Base-by-base conservation (phyloP, 225 moss, liverwort and hornwort species). In the Physcomitrium patens region DNA sequence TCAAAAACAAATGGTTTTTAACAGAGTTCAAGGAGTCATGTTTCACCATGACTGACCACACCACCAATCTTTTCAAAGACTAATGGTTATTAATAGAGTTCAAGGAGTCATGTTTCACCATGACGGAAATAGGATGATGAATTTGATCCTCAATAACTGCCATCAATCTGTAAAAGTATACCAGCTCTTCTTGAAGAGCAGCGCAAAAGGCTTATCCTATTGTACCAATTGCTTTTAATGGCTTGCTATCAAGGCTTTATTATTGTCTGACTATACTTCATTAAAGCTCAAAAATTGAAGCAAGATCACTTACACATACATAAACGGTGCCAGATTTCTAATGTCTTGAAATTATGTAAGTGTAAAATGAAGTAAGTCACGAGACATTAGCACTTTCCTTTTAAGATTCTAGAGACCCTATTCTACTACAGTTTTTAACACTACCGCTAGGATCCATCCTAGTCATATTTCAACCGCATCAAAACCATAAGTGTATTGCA, bases 151-250 rank as follows among this genome's bases (percentile, higher is more conserved):
- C 99, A 53, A 99, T 84, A 24, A 99, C 99, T 63, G 99, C 99
- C 95, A 99, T 99, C 82, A 99, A 75, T 46, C 99, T 91, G 57
- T 99, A 99, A 68, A 95, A 99, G 65, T 99, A 95, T 51, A 91
- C 91, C 10, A 99, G 74, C 86, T 99, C 99, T 71, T 99, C 99
- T 77, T 95, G 99, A 22, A 95, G 85, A 78, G 99, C 94, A 72
- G 99, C 95, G 84, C 93, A 95, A 68, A 99, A 99, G 56, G 99
- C 99, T 86, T 99, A 95, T 12, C 99, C 99, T 19, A 99, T 95
- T 7, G 99, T 99, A 22, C 99, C 99, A 53, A 99, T 93, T 3
- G 99, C 91, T 70, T 95, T 93, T 81, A 99, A 72, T 31, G 93
- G 93, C 56, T 95, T 93, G 78, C 95, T 91, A 63, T 93, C 99